Evolutionary conservation across 176 grass and related monocot genomes (phyloP), one percentile per base, ranked within the genome.

Genomic region (Triticum turgidum): DNA sequence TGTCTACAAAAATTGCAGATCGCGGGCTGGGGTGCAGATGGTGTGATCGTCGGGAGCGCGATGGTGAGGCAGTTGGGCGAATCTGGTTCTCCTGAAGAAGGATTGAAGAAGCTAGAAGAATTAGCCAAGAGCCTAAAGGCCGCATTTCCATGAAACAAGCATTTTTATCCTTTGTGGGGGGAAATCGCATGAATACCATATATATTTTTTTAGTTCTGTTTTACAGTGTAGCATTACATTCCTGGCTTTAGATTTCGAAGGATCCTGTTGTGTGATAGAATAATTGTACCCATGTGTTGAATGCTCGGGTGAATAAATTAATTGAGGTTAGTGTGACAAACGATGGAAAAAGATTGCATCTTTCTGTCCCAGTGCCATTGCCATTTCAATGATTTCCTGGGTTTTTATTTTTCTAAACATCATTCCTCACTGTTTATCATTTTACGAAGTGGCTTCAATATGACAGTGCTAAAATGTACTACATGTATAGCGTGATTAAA

Each of bases 31-130:
- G 97, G 97, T 0, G 94, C 97, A 69, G 97, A 99, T 74, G 97
- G 97, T 80, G 94, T 99, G 77, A 99, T 99, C 6, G 59, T 99
- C 0, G 97, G 97, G 5, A 99, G 97, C 9, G 97, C 94, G 39
- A 93, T 99, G 87, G 94, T 99, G 84, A 99, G 81, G 54, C 82
- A 89, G 47, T 82, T 99, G 66, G 90, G 89, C 0, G 94, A 97
- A 69, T 86, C 92, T 65, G 87, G 87, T 22, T 97, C 92, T 56
- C 87, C 97, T 38, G 89, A 99, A 82, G 92, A 99, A 90, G 94
- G 94, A 85, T 87, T 99, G 66, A 96, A 89, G 73, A 91, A 93
- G 72, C 87, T 99, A 18, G 94, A 99, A 77, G 78, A 91, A 49
- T 93, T 94, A 42, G 81, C 92, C 7, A 94, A 86, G 83, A 93